A percentile compares a stretch with the other conserved stretches of the same genome.
Evolutionary conservation across 441 rosid species (phyloP).

Genomic region (Populus hybrid): DNA sequence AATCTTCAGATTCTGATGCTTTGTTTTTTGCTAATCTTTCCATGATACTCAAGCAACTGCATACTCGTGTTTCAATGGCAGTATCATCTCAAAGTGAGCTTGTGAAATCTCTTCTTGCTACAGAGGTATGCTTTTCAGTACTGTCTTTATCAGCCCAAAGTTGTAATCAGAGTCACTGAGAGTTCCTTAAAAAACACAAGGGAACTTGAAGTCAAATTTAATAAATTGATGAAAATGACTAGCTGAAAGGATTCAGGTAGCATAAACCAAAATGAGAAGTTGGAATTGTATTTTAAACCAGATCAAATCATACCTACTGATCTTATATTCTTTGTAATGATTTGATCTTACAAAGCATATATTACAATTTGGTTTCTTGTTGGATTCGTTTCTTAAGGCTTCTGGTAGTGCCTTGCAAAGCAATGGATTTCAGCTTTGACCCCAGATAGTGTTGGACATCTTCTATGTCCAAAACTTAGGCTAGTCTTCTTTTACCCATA

Average conservation of each 20-base stretch:
- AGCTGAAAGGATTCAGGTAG: neutral
- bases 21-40: neutral
- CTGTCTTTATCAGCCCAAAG: neutral
- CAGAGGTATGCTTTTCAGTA: slow-evolving; percentile 53
- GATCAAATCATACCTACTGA: neutral
- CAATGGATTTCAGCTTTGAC: neutral
- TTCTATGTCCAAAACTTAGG: neutral
- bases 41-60: slow-evolving; percentile 7
- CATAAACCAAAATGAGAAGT: neutral
- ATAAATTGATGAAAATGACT: neutral
- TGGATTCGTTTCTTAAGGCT: neutral
- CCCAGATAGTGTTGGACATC: neutral
- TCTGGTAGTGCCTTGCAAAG: neutral
- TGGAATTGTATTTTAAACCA: neutral
- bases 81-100: slow-evolving; percentile 79
- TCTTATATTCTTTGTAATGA: too few species aligned
- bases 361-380: neutral
- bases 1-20: neutral
- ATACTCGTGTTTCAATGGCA: slow-evolving; percentile 34
- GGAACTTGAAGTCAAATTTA: neutral
- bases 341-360: neutral
- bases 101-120: slow-evolving; percentile 74
- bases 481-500: neutral
- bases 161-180: neutral
- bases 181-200: neutral